Evolutionary conservation across 108 stramenopile genomes (phyloP).

Genomic region (Cyclotella baltica): DNA sequence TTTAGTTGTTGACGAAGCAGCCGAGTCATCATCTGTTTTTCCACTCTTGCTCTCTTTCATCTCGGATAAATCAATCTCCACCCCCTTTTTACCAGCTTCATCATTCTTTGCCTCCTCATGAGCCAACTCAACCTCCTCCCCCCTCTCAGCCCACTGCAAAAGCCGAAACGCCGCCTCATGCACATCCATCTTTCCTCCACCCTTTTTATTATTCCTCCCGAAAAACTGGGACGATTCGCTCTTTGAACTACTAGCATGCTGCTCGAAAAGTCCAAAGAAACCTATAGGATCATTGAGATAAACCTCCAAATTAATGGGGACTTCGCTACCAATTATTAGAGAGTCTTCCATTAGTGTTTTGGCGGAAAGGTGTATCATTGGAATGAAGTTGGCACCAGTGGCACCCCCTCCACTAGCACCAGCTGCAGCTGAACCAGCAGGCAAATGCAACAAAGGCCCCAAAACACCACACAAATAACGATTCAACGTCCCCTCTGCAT

Average conservation of each 20-base stretch:
- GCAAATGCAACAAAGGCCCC: constrained; percentile 57
- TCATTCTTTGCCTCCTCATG: constrained; percentile 8
- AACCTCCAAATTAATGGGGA: constrained; percentile 61
- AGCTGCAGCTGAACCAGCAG: neutral
- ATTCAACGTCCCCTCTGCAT: constrained; percentile 51
- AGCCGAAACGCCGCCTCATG: constrained; percentile 71
- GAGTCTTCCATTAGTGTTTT: constrained; percentile 77
- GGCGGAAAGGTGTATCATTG: constrained; percentile 51
- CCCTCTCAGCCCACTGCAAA: constrained; percentile 85
- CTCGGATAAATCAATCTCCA: neutral
- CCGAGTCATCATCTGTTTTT: neutral
- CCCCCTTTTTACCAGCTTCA: neutral
- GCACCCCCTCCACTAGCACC: constrained; percentile 1
- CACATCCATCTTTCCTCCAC: constrained; percentile 6
- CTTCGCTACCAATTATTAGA: constrained; percentile 69
- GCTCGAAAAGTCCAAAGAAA: constrained; percentile 66
- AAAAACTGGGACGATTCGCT: constrained; percentile 26
- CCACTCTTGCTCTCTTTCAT: constrained; percentile 1
- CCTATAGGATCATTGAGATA: constrained; percentile 48
- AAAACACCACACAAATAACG: constrained; percentile 52
- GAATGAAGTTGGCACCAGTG: constrained; percentile 38
- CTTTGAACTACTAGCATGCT: neutral
- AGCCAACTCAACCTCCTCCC: constrained; percentile 47
- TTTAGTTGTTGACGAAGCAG: neutral
- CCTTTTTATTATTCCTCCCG: constrained; percentile 4